These are phyloP conservation scores for Pseudophaeomoniella oleicola DNA, from an alignment of 2,329 filamentous ascomycete species.

Conservation along the genomic window DNA sequence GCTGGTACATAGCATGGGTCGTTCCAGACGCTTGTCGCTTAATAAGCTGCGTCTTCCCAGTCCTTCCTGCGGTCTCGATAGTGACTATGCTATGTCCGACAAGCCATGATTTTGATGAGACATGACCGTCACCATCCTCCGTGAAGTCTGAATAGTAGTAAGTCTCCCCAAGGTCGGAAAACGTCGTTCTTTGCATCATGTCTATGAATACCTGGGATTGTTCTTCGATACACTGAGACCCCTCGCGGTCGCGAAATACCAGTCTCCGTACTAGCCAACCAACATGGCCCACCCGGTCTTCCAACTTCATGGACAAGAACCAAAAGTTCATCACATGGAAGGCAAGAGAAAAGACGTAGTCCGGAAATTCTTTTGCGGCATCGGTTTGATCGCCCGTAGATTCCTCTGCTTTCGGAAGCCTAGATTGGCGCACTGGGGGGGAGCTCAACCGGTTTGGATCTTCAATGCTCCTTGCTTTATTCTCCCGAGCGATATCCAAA, in stretches of 20 bases:
- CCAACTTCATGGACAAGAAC: conserved; percentile 80
- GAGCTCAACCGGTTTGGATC: conserved; percentile 10
- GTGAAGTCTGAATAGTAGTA: conserved; percentile 16
- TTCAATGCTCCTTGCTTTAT: conserved; percentile 24
- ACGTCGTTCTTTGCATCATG: conserved; percentile 81
- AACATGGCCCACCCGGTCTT: conserved; percentile 70
- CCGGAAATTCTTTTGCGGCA: conserved; percentile 62
- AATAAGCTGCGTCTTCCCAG: conserved; percentile 32
- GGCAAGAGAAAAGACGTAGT: conserved; percentile 85
- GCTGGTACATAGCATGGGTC: conserved; percentile 32
- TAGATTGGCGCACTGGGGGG: neutral
- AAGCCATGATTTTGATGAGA: conserved; percentile 33
- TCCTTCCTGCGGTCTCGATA: conserved; percentile 31
- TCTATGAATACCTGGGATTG: conserved; percentile 89
- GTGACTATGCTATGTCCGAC: conserved; percentile 37
- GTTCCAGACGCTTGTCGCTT: conserved; percentile 37
- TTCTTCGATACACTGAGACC: conserved; percentile 67
- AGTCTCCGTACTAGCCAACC: conserved; percentile 82
- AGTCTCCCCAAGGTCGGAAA: conserved; percentile 66
- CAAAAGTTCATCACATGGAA: conserved; percentile 95
- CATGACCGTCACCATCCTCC: conserved; percentile 23
- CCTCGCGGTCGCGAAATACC: conserved; percentile 59
- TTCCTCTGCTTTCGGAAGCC: neutral
- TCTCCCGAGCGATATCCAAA: conserved; percentile 69
- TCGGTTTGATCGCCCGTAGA: conserved; percentile 9